A percentile compares a stretch with the other conserved stretches of the same genome.
These are phyloP conservation scores for Monilinia fructigena DNA, from an alignment of 2,329 filamentous ascomycete genomes.

Conservation along the genomic window DNA sequence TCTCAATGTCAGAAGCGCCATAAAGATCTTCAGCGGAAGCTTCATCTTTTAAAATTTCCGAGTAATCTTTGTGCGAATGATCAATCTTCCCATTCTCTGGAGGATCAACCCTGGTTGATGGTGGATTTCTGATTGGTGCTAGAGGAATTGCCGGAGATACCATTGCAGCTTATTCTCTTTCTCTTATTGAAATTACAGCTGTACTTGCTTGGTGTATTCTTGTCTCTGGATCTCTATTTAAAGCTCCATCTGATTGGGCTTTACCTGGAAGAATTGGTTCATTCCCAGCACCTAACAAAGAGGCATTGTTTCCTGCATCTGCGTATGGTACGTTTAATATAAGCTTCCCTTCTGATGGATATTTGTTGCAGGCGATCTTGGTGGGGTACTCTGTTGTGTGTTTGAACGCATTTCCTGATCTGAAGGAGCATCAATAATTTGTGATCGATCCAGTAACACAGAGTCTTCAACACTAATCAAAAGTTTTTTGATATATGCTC, in stretches of 20 bases:
- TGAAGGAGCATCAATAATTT: conserved; percentile 8
- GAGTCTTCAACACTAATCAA: conserved; percentile 1
- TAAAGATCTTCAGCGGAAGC: neutral
- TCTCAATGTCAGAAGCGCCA: neutral
- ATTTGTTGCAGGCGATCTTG: neutral
- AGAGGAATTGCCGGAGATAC: neutral
- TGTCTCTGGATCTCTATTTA: neutral
- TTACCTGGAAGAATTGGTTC: neutral
- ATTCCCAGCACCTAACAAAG: neutral
- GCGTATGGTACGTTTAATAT: neutral
- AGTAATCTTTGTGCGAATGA: neutral
- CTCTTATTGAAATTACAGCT: neutral
- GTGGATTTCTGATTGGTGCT: neutral
- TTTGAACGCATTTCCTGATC: neutral
- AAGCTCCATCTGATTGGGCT: neutral
- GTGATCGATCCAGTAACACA: conserved; percentile 8
- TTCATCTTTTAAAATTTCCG: neutral
- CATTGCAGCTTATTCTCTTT: neutral
- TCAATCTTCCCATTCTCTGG: neutral
- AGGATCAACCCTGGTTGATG: neutral
- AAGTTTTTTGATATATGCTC: conserved; percentile 10
- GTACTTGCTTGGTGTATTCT: neutral
- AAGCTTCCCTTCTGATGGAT: neutral
- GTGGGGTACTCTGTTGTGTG: neutral
- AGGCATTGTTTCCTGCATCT: neutral